Conservation (phyloP, 192 early-diverging fungal genomes). For the Backusella parvicylindrica region DNA sequence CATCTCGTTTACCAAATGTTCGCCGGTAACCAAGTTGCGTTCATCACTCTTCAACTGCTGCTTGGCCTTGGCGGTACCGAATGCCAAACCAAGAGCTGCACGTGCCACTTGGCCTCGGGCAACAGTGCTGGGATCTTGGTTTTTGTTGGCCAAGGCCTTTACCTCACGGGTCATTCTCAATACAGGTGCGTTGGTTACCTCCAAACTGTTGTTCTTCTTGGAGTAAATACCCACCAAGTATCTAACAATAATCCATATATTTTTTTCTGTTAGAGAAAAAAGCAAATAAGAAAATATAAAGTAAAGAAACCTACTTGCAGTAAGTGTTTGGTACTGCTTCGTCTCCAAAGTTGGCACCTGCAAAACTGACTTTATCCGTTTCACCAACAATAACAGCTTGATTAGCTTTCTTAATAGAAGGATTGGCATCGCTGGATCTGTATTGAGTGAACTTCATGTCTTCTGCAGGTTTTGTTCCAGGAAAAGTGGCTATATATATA, state of each 20-base stretch:
- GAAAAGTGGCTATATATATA: conserved; percentile 39
- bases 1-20: conserved; percentile 58
- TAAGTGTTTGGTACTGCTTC: conserved; percentile 35
- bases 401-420: conserved; percentile 31
- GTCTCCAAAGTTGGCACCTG: conserved; percentile 66
- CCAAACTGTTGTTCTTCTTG: conserved; percentile 51
- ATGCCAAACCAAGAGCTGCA: conserved; percentile 82
- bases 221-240: conserved; percentile 84
- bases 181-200: conserved; percentile 62
- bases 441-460: conserved; percentile 41
- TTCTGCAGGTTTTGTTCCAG: conserved; percentile 41
- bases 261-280: not conserved
- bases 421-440: conserved; percentile 24
- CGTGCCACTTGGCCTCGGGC: conserved; percentile 57
- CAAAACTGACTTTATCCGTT: conserved; percentile 72
- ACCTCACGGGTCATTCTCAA: conserved; percentile 64
- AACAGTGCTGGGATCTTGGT: conserved; percentile 2
- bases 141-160: conserved; percentile 55
- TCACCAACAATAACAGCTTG: conserved; percentile 56
- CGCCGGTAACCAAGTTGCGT: conserved; percentile 83
- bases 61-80: conserved; percentile 89
- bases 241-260: conserved; percentile 37
- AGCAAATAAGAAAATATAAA: not conserved
- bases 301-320: conserved; percentile 40
- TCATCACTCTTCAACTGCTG: conserved; percentile 78